These are phyloP conservation scores for Clathrospora elynae DNA, from an alignment of 2,329 filamentous ascomycete genomes.

Conservation along the genomic window DNA sequence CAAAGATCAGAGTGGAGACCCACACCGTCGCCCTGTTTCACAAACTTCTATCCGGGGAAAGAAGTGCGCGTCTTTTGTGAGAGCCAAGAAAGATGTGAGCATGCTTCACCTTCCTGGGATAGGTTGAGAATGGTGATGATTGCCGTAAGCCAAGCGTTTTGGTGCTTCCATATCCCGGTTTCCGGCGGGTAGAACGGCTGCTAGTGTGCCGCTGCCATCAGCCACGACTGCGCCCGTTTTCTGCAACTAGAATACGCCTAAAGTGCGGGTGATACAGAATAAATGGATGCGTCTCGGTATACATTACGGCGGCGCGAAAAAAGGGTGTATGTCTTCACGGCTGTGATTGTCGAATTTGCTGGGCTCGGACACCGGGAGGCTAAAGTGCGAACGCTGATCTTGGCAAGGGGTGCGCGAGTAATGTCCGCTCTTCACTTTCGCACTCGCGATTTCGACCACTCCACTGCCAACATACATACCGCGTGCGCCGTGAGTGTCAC, in stretches of 20 bases:
- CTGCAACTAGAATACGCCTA: background rate
- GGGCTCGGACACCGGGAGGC: no score
- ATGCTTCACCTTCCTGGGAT: constrained; percentile 3
- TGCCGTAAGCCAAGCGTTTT: constrained; percentile 16
- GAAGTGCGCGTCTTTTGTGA: constrained; percentile 19
- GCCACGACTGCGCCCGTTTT: constrained; percentile 11
- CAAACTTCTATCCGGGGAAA: constrained; percentile 3
- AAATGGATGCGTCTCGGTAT: no score
- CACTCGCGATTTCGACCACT: no score
- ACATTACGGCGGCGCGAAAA: no score
- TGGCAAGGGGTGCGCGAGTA: no score
- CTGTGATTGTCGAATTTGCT: no score
- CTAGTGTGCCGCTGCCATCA: constrained; percentile 4
- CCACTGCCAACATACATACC: no score
- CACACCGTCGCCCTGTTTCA: constrained; percentile 4
- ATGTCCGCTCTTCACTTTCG: no score
- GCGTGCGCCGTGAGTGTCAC: no score
- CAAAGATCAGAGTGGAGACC: constrained; percentile 4
- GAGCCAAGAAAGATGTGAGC: constrained; percentile 14
- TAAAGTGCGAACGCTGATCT: no score
- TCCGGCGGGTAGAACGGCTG: constrained; percentile 16
- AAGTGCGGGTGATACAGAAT: no score
- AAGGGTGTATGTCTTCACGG: no score
- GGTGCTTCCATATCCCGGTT: constrained; percentile 1
- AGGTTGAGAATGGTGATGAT: constrained; percentile 19